Base-by-base conservation (phyloP, 495 filamentous ascomycete species). In the Tuber melanosporum region DNA sequence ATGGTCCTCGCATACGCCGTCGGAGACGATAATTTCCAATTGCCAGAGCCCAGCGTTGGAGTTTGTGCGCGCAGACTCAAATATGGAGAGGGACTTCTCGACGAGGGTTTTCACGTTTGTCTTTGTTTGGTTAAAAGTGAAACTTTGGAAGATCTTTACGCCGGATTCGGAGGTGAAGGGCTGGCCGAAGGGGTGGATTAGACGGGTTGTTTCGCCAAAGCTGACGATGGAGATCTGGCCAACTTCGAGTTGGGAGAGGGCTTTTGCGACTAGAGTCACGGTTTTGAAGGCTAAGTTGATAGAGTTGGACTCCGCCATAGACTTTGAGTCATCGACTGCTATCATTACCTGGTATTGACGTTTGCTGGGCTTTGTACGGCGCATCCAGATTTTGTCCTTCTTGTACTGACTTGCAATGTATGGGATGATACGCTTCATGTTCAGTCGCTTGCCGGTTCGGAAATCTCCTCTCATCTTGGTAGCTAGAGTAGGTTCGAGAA, bases 371-470 rank as follows among this genome's bases (percentile, higher is more conserved):
- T 95, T 91, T 19, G 90, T 91, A 72, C 96, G 90, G 15, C 96
- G 91, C 92, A 98, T 96, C 96, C 96, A 99, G 85, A 99, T 99
- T 86, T 98, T 98, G 88, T 99, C 96, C 76, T 95, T 92, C 88
- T 97, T 98, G 88, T 97, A 99, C 78, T 91, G 89, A 4, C 93
- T 96, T 6, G 96, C 96, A 79, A 99, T 98, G 86, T 98, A 99
- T 0, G 96, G 95, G 79, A 99, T 98, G 85, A 99, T 99, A 71
- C 94, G 92, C 84, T 97, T 97, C 86, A 99, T 96, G 85, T 98
- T 98, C 80, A 99, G 92, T 1, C 96, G 92, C 84, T 99, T 98
- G 73, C 96, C 96, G 0, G 96, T 98, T 81, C 95, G 92, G 88
- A 95, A 98, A 84, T 97, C 94, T 77, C 96, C 96, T 3, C 95